Evolutionary conservation across 176 grass and related monocot genomes (phyloP), one percentile per base, ranked within the genome.

Genomic region (Thinopyrum elongatum): DNA sequence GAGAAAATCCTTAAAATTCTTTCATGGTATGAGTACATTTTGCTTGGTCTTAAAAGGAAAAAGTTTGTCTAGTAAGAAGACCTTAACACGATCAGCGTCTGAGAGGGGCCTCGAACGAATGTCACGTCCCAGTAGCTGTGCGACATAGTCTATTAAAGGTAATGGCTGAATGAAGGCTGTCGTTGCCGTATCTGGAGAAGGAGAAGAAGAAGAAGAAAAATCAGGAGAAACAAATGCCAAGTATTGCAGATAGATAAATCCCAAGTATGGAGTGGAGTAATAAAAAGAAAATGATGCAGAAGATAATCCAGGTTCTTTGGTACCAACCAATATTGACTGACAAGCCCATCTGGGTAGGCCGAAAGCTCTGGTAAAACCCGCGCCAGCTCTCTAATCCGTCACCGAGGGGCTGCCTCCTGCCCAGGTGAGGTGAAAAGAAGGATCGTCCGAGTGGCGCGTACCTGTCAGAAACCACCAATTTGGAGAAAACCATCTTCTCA

Each of bases 271-370:
- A n/a, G n/a, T n/a, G n/a, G n/a, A n/a, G n/a, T 44, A 61, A 72
- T 36, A 41, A 6, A 73, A 60, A 31, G 2, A 31, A 31, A 31
- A 31, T 39, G 16, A 73, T 19, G 34, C 35, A 63, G 14, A 64
- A 44, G n/a, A 64, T 64, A 63, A 39, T 7, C 17, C 4, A 31
- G 30, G 17, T 51, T 34, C 34, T 28, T 83, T 76, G 88, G n/a
- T n/a, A n/a, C n/a, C n/a, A n/a, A 97, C 95, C 89, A 13, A 97
- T 94, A 78, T 97, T 97, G 39, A 94, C 80, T 74, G 95, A 97
- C 78, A 94, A 83, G 66, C 95, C 95, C 92, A 94, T 97, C 23
- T 97, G 95, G 70, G 92, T 97, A 84, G 95, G 95, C 17, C 95
- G 81, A 69, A 97, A 86, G 86, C n/a, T n/a, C n/a, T n/a, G n/a